A percentile compares a stretch with the other conserved stretches of the same genome.
Conservation (phyloP, 2,329 filamentous ascomycete species). For the Talaromyces amestolkiae region DNA sequence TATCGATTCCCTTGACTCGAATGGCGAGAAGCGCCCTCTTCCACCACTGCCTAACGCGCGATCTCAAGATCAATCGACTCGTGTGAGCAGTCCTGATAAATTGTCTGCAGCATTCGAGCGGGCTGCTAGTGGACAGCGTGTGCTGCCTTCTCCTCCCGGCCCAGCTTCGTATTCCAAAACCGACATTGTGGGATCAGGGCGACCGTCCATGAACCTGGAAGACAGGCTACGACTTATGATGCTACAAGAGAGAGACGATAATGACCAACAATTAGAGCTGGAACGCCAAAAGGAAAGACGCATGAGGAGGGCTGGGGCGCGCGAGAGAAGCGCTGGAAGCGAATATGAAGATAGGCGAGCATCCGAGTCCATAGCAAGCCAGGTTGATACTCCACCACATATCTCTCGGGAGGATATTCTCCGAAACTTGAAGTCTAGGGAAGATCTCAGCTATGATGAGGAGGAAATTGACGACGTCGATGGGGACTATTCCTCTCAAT, state of each 20-base stretch:
- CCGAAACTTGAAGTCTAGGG: slow-evolving; percentile 67
- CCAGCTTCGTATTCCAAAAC: slow-evolving; percentile 68
- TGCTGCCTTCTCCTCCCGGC: slow-evolving; percentile 68
- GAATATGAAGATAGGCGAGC: slow-evolving; percentile 17
- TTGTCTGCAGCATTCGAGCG: slow-evolving; percentile 70
- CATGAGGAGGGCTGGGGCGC: slow-evolving; percentile 59
- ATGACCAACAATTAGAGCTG: slow-evolving; percentile 53
- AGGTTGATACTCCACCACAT: slow-evolving; percentile 64
- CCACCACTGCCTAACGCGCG: slow-evolving; percentile 70
- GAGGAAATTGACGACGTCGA: slow-evolving; percentile 45
- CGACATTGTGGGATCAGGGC: slow-evolving; percentile 74
- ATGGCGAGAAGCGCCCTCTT: slow-evolving; percentile 77
- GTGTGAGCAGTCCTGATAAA: slow-evolving; percentile 60
- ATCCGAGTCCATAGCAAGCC: slow-evolving; percentile 34
- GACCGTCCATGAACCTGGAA: slow-evolving; percentile 76
- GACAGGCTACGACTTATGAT: slow-evolving; percentile 87
- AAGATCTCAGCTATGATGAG: slow-evolving; percentile 62
- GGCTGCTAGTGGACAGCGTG: slow-evolving; percentile 61
- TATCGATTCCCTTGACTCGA: slow-evolving; percentile 72
- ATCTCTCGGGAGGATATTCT: slow-evolving; percentile 94
- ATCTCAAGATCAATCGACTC: slow-evolving; percentile 37
- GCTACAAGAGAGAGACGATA: slow-evolving; percentile 65
- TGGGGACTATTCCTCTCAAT: slow-evolving; percentile 62
- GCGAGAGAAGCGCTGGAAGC: slow-evolving; percentile 17
- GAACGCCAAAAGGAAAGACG: slow-evolving; percentile 68